A percentile compares a stretch with the other conserved stretches of the same genome.
These are phyloP conservation scores for Hygrophorus russula DNA, from an alignment of 768 basidiomycete species.

Conservation along the genomic window DNA sequence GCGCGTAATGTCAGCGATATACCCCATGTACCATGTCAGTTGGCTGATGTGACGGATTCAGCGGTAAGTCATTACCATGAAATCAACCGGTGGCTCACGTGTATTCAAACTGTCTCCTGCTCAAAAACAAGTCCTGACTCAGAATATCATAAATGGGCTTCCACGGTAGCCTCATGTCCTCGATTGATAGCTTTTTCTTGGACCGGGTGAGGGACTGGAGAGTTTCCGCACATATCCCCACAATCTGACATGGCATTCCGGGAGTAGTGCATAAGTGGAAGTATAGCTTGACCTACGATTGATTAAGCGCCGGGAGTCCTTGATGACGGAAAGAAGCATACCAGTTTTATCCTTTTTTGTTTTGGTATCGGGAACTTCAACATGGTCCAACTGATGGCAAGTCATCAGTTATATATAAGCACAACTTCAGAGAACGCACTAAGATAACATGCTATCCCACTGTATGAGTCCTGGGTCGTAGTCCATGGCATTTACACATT, in stretches of 20 bases:
- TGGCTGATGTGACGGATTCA: slow-evolving; percentile 30
- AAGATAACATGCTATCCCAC: slow-evolving; percentile 68
- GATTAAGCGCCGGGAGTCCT: too few species aligned
- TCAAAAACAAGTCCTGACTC: slow-evolving; percentile 66
- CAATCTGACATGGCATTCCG: slow-evolving; percentile 59
- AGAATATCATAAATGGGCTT: slow-evolving; percentile 65
- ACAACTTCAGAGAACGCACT: slow-evolving; percentile 32
- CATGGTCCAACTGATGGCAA: slow-evolving; percentile 52
- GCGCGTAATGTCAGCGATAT: slow-evolving; percentile 53
- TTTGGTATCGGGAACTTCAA: slow-evolving; percentile 84
- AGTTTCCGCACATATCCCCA: slow-evolving; percentile 56
- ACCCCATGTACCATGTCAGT: slow-evolving; percentile 69
- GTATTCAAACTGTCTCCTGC: slow-evolving; percentile 66
- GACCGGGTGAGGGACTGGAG: slow-evolving; percentile 50
- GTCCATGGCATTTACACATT: slow-evolving; percentile 71
- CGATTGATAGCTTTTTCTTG: slow-evolving; percentile 63
- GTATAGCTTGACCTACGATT: slow-evolving; percentile 48
- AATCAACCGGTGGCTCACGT: slow-evolving; percentile 32
- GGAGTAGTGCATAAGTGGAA: slow-evolving; percentile 69
- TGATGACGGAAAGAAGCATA: too few species aligned
- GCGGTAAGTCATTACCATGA: slow-evolving; percentile 4
- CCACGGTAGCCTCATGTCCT: slow-evolving; percentile 79
- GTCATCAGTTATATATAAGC: slow-evolving; percentile 1
- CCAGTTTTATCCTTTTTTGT: slow-evolving; percentile 56
- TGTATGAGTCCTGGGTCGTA: slow-evolving; percentile 72